Evolutionary conservation across 2,329 filamentous ascomycete species (phyloP).

Genomic region (Colletotrichum tamarilloi): DNA sequence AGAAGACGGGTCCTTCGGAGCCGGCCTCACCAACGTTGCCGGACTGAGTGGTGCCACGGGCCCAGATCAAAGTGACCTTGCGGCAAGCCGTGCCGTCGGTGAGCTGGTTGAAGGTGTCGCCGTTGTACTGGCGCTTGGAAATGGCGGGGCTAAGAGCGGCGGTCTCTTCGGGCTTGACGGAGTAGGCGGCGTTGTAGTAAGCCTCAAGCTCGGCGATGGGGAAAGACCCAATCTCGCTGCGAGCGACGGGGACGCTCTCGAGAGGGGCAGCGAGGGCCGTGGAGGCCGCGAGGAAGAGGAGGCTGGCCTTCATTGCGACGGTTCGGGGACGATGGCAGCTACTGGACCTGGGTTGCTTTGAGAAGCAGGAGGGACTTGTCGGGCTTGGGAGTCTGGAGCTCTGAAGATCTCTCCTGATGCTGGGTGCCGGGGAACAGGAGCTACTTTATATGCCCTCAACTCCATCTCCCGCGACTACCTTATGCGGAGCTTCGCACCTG

Average conservation of each 20-base stretch:
- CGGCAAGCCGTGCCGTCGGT: conserved; percentile 48
- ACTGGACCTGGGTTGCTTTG: neutral
- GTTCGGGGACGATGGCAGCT: neutral
- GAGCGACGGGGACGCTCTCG: conserved; percentile 9
- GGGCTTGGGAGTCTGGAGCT: conserved; percentile 19
- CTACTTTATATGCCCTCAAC: conserved; percentile 10
- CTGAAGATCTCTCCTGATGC: conserved; percentile 10
- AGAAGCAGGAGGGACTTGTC: neutral
- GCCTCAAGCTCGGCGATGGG: conserved; percentile 34
- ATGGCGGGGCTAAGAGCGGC: conserved; percentile 1
- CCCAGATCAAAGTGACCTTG: conserved; percentile 64
- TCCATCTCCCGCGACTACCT: neutral
- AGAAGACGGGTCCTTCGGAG: conserved; percentile 59
- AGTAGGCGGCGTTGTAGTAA: conserved; percentile 29
- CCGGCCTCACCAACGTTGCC: conserved; percentile 62
- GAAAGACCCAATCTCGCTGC: conserved; percentile 14
- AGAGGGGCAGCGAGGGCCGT: conserved; percentile 28
- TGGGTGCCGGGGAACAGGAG: neutral
- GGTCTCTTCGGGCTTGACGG: neutral
- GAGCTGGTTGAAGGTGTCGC: conserved; percentile 35
- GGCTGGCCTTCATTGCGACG: conserved; percentile 32
- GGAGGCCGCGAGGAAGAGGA: conserved; percentile 28
- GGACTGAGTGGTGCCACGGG: conserved; percentile 62
- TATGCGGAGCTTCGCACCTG: neutral
- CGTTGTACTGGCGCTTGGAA: conserved; percentile 31